A percentile compares a stretch with the other conserved stretches of the same genome.
Conservation (phyloP, 371 early-diverging fungal genomes). For the Circinella minor region DNA sequence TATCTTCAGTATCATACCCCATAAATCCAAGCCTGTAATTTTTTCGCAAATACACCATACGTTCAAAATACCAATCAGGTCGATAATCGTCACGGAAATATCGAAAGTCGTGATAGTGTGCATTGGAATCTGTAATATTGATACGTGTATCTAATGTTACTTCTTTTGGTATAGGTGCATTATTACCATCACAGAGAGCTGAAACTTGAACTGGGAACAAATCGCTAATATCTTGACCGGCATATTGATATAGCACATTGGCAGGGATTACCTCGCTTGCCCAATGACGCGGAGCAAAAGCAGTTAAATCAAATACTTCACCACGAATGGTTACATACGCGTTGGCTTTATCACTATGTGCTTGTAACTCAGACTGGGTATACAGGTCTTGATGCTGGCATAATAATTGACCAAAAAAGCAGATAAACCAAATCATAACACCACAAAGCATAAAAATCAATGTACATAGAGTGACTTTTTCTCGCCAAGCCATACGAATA, state of each 20-base stretch:
- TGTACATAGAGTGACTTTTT: conserved; percentile 87
- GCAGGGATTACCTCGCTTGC: conserved; percentile 53
- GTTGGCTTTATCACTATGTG: conserved; percentile 41
- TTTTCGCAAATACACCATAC: conserved; percentile 33
- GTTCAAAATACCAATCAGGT: conserved; percentile 40
- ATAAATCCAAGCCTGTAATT: conserved; percentile 36
- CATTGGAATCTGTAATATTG: conserved; percentile 49
- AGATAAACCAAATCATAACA: conserved; percentile 84
- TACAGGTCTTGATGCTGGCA: conserved; percentile 86
- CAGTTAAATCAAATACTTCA: conserved; percentile 73
- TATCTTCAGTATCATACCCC: conserved; percentile 45
- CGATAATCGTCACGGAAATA: conserved; percentile 34
- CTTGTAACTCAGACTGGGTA: conserved; percentile 54
- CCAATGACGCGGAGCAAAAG: conserved; percentile 66
- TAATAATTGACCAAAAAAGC: conserved; percentile 79
- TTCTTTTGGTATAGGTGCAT: conserved; percentile 38
- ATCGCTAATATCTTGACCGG: conserved; percentile 71
- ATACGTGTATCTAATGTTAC: conserved; percentile 43
- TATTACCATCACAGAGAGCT: conserved; percentile 49
- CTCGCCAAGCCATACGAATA: conserved; percentile 91
- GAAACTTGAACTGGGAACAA: conserved; percentile 81
- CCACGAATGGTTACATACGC: conserved; percentile 74
- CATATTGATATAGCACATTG: conserved; percentile 56
- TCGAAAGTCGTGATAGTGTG: conserved; percentile 32
- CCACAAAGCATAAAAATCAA: conserved; percentile 78